Base-by-base conservation (phyloP, 2,329 filamentous ascomycete species). In the Dactylellina sp. region DNA sequence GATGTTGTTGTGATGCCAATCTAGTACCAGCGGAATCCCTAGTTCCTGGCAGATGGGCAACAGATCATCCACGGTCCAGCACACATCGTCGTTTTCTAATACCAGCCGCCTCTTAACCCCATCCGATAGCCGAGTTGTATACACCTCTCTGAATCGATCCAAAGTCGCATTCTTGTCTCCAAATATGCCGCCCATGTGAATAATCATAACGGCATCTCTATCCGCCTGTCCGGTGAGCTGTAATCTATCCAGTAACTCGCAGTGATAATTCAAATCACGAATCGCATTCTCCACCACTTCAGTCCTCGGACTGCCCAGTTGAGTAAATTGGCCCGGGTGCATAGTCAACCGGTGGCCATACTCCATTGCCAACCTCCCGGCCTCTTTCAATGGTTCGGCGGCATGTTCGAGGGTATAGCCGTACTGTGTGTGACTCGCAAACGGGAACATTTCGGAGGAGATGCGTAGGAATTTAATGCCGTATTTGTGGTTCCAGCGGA, bases 1-100 rank as follows among this genome's bases (percentile, higher is more conserved):
- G 77, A 98, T 97, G 80, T 97, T 97, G 84, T 98, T 92, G 78
- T 98, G 94, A 79, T 98, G 94, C 77, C 88, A 98, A 80, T 98
- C 94, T 9, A 98, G 88, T 0, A 97, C 93, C 0, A 97, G 82
- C 0, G 94, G 94, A 40, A 98, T 97, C 79, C 94, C 91, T n/a
- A 97, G 84, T 81, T 97, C 93, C 80, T 98, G 91, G 79, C 94
- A 98, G 0, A 96, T 84, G 0, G 94, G 93, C 0, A 98, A 84
- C 4, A 98, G 83, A 78, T 98, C 93, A 78, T 97, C 93, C 0
- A 97, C 91, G n/a, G 87, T 89, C 90, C 92, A 98, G 39, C 88
- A 88, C 1, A 98, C 91, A 79, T 98, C 94, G 81, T 97, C 94
- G 76, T 98, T 98, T 80, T 98, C 94, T 16, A 98, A 84, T 0